Evolutionary conservation across 768 basidiomycete genomes (phyloP).

Genomic region (Flagelloscypha sp.): DNA sequence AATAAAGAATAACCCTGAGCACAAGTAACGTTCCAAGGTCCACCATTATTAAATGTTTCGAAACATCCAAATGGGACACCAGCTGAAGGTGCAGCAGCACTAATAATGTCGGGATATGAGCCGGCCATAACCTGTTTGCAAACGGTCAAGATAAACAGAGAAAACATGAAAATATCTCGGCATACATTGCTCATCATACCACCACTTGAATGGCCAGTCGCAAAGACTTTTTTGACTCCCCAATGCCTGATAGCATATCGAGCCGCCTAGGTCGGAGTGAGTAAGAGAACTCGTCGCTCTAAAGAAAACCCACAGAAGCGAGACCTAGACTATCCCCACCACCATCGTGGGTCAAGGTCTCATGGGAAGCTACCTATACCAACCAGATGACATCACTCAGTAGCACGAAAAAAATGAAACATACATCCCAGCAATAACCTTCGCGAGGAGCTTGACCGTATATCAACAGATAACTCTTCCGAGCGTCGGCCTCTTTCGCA

Average conservation of each 20-base stretch:
- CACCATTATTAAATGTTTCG: slow-evolving; percentile 34
- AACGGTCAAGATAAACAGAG: too few relatives aligned
- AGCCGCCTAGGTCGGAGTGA: too few relatives aligned
- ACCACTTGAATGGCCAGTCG: slow-evolving; percentile 44
- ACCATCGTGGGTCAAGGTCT: slow-evolving; percentile 45
- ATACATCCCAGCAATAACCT: slow-evolving; percentile 49
- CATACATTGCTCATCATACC: slow-evolving; percentile 59
- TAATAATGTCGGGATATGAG: slow-evolving; percentile 47
- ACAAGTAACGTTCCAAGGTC: slow-evolving; percentile 40
- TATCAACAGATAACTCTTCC: slow-evolving; percentile 42
- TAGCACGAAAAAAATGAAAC: slow-evolving; percentile 22
- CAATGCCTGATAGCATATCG: slow-evolving; percentile 41
- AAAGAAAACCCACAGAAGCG: slow-evolving; percentile 34
- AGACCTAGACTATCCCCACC: slow-evolving; percentile 50
- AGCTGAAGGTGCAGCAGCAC: slow-evolving; percentile 39
- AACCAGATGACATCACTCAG: too few relatives aligned
- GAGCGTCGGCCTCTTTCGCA: slow-evolving; percentile 38
- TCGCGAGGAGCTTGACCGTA: slow-evolving; percentile 35
- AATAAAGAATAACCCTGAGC: too few relatives aligned
- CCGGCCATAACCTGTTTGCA: slow-evolving; percentile 43
- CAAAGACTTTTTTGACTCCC: slow-evolving; percentile 40
- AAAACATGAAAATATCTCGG: too few relatives aligned
- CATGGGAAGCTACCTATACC: too few relatives aligned
- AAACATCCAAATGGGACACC: slow-evolving; percentile 52
- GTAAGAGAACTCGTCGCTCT: too few relatives aligned